Evolutionary conservation across 208 protist genomes (phyloP).

Genomic region (Acanthamoeba sp.): DNA sequence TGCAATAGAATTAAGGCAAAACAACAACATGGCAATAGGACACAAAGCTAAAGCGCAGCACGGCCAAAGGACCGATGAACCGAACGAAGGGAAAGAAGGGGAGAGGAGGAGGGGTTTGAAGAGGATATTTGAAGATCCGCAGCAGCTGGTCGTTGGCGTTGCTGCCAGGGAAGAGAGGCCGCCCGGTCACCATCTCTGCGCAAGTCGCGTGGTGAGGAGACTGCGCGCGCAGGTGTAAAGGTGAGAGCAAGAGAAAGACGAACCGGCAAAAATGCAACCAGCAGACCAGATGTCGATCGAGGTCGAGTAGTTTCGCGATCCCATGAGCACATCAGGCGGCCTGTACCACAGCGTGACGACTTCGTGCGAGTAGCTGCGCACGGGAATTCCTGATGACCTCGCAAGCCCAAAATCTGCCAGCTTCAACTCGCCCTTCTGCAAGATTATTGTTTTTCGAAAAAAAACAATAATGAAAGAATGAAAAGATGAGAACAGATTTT

Average conservation of each 20-base stretch:
- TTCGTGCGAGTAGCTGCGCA: slow-evolving; percentile 99
- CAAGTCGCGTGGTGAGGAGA: not conserved
- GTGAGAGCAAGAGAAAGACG: not conserved
- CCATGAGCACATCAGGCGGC: slow-evolving; percentile 99
- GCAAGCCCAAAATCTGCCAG: slow-evolving; percentile 97
- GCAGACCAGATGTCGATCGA: slow-evolving; percentile 99
- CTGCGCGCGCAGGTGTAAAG: not conserved
- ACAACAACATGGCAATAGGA: not conserved
- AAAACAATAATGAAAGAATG: too few species aligned
- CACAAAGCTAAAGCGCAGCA: slow-evolving; percentile 80
- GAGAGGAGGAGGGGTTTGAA: not conserved
- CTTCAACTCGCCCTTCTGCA: slow-evolving; percentile 90
- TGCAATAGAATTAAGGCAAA: slow-evolving; percentile 72
- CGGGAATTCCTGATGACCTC: slow-evolving; percentile 96
- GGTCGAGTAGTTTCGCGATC: slow-evolving; percentile 97
- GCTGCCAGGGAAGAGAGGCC: slow-evolving; percentile 97
- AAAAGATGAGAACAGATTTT: too few species aligned
- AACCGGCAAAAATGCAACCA: slow-evolving; percentile 98
- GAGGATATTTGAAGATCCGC: slow-evolving; percentile 93
- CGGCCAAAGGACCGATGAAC: not conserved
- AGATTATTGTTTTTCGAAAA: not conserved
- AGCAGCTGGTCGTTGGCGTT: slow-evolving; percentile 96
- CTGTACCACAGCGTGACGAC: slow-evolving; percentile 99
- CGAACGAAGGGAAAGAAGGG: not conserved
- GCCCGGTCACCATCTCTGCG: slow-evolving; percentile 81